Base-by-base conservation (phyloP, 2,329 filamentous ascomycete genomes). In the Daldinia eschscholtzii region DNA sequence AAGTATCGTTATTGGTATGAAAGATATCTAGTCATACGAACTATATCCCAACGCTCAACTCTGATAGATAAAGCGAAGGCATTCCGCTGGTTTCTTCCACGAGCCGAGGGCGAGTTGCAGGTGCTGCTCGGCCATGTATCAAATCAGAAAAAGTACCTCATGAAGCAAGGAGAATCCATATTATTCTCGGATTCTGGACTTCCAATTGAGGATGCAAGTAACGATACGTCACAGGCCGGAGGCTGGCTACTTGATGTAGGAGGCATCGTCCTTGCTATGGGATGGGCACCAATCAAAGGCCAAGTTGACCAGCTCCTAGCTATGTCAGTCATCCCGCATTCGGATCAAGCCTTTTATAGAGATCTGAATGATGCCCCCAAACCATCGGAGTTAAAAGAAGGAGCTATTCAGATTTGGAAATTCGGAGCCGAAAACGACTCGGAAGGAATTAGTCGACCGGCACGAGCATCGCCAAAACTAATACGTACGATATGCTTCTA, bases 191-290 rank as follows among this genome's bases (percentile, higher is more conserved):
- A 73, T 15, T 48, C 67, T 10, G 76, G 76, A 7, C 44, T 66
- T 12, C 76, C 74, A 1, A 69, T 75, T 7, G 66, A 66, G 39
- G 60, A 74, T 6, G 50, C 52, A 30, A 66, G 61, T 7, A 56
- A 68, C n/a, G 39, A 70, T 10, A 64, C 70, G 2, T 46, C 30
- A n/a, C 61, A 69, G 15, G 65, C 60, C 20, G 73, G 74, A 72
- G 86, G 85, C 3, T 88, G 85, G 85, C 78, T 88, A 70, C 73
- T 89, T 13, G 84, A 89, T 65, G 80, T 83, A 0, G 86, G 85
- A 10, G 87, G 87, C 57, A 81, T 88, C 13, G 82, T 87, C 4
- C 76, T 85, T 4, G 80, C 82, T 28, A 83, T 89, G 76, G 83
- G 82, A 53, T 89, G 87, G 87, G 84, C 83, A 0, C 83, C 84